A percentile compares a stretch with the other conserved stretches of the same genome.
phyloP scores from a whole-genome alignment of 345 rosid species.

The Cardamine resedifolia region DNA sequence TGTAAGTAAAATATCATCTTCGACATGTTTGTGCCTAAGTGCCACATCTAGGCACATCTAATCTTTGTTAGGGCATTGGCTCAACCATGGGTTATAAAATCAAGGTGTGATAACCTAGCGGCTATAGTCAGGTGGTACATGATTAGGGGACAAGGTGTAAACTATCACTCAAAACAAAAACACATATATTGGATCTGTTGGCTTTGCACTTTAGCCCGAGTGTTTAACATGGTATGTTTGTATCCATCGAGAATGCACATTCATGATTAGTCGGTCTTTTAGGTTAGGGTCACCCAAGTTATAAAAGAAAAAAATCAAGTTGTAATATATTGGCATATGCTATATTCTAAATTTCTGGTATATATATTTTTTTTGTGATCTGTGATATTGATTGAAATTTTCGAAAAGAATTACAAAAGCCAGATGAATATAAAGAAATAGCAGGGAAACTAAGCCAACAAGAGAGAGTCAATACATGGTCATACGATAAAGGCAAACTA shows the following conservation, averaged over 20 bases:
- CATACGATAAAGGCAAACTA: no score
- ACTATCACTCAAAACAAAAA: no score
- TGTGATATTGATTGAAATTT: no score
- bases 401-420: no score
- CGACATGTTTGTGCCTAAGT: neutral
- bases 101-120: neutral
- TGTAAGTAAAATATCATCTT: constrained; percentile 10
- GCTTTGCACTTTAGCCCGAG: neutral
- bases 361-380: no score
- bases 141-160: neutral
- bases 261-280: neutral
- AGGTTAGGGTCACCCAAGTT: neutral
- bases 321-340: neutral
- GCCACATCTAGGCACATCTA: neutral
- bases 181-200: neutral
- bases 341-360: neutral
- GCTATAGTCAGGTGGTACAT: neutral
- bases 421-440: no score
- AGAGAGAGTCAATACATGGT: no score
- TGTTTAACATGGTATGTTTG: neutral
- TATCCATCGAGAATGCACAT: neutral
- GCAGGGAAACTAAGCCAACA: no score
- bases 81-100: neutral
- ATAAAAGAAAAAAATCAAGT: no score
- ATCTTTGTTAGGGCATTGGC: neutral